Percentiles rank a stretch among this genome's conserved stretches.
Conservation (phyloP, 2,329 filamentous ascomycete species). For the Aspergillus tamarii region DNA sequence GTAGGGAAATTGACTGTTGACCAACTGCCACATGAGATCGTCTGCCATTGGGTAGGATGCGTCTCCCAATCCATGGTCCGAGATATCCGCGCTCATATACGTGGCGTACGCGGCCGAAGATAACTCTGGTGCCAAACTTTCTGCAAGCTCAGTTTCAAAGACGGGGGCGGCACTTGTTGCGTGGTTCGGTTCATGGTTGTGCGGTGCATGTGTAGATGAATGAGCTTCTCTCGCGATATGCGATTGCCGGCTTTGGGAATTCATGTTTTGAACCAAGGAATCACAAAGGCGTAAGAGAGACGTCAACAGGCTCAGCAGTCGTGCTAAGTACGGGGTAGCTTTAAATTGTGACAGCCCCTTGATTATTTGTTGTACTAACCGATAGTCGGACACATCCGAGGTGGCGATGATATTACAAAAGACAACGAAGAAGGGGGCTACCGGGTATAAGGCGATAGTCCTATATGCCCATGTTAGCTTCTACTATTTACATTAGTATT, state of each 20-base stretch:
- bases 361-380: constrained; percentile 22
- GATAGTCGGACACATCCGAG: constrained; percentile 23
- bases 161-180: neutral
- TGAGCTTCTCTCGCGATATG: neutral
- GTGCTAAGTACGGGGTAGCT: constrained; percentile 22
- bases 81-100: neutral
- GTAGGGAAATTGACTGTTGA: constrained; percentile 26
- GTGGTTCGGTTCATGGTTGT: neutral
- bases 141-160: neutral
- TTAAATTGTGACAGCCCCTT: constrained; percentile 21
- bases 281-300: constrained; percentile 16
- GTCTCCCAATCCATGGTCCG: neutral
- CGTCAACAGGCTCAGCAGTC: constrained; percentile 20
- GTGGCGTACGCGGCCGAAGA: neutral
- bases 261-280: constrained; percentile 4
- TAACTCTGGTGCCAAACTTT: no score
- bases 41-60: constrained; percentile 13
- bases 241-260: neutral
- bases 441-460: constrained; percentile 21
- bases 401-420: constrained; percentile 31
- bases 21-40: constrained; percentile 27
- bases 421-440: constrained; percentile 29
- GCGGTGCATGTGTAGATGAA: neutral
- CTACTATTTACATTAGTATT: accelerated
- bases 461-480: neutral